Evolutionary conservation across 1,139 yeast species (phyloP), one percentile per base, ranked within the genome.

Genomic region (Candida gigantensis): DNA sequence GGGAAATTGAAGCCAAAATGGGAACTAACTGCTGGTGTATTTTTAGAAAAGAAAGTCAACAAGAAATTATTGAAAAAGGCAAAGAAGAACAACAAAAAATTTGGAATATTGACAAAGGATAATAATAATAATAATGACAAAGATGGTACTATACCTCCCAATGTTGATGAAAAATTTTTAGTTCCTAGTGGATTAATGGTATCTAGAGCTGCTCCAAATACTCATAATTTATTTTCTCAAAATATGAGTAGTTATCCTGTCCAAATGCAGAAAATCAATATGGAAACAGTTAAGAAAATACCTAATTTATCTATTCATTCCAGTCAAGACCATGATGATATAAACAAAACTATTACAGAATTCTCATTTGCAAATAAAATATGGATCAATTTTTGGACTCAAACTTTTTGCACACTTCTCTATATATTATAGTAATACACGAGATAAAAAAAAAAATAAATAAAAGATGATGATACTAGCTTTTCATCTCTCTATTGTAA

Each of bases 401-500:
- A 16, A 12, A 7, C 18, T 11, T 31, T 27, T 20, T 24, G 34
- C 28, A 18, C 30, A 21, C 9, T 33, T 28, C 30, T 33, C 30
- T 33, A 28, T 33, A 24, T 33, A 21, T 33, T 33, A 24, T 33
- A 26, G 21, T 17, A 23, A 25, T 24, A 24, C 9, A 30, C 10
- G 10, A 27, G n/a, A n/a, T n/a, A n/a, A n/a, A n/a, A n/a, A n/a
- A n/a, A n/a, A n/a, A n/a, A n/a, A n/a, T n/a, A n/a, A n/a, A n/a
- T n/a, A n/a, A n/a, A n/a, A n/a, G n/a, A n/a, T n/a, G n/a, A 18
- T 11, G 10, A 3, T 28, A n/a, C 15, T 6, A n/a, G 12, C 3
- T 23, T 9, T 11, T 7, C 11, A 9, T 5, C 7, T 24, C 5
- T 10, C 29, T 81, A 85, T 58, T 90, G 97, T 43, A 92, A 65